A percentile compares a stretch with the other conserved stretches of the same genome.
These are phyloP conservation scores for Hemisphaericaspora nanyangensis DNA, from an alignment of 805 yeast genomes.

Conservation along the genomic window DNA sequence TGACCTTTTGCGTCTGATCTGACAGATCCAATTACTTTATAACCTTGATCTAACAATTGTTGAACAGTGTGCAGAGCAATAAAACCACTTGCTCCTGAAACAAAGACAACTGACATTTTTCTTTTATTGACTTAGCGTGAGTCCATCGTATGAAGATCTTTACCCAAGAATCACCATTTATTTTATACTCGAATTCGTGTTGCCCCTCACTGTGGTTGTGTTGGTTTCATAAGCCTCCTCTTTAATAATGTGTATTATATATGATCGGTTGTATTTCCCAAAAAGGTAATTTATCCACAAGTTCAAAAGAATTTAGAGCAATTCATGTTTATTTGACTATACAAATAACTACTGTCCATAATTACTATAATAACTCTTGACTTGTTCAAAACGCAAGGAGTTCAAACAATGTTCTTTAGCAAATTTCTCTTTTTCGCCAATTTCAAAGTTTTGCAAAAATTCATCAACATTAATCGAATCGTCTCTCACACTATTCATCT, in stretches of 20 bases:
- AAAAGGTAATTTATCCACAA: neutral
- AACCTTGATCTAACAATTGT: conserved; percentile 30
- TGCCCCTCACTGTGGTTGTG: too few species aligned
- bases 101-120: conserved; percentile 25
- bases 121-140: too few species aligned
- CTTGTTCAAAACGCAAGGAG: conserved; percentile 11
- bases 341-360: conserved; percentile 1
- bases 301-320: too few species aligned
- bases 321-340: too few species aligned
- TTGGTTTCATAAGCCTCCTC: too few species aligned
- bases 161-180: too few species aligned
- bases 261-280: too few species aligned
- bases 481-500: conserved; percentile 9
- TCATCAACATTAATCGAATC: conserved; percentile 16
- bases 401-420: conserved; percentile 9
- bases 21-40: conserved; percentile 46
- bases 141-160: too few species aligned
- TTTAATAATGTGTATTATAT: too few species aligned
- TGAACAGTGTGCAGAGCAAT: conserved; percentile 45
- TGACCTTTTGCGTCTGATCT: conserved; percentile 43
- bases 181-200: too few species aligned
- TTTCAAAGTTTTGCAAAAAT: conserved; percentile 16
- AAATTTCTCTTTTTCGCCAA: conserved; percentile 11
- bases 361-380: conserved; percentile 14
- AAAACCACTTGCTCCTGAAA: conserved; percentile 50